These are phyloP conservation scores for Acer saccharum DNA, from an alignment of 345 rosid species.

Conservation along the genomic window DNA sequence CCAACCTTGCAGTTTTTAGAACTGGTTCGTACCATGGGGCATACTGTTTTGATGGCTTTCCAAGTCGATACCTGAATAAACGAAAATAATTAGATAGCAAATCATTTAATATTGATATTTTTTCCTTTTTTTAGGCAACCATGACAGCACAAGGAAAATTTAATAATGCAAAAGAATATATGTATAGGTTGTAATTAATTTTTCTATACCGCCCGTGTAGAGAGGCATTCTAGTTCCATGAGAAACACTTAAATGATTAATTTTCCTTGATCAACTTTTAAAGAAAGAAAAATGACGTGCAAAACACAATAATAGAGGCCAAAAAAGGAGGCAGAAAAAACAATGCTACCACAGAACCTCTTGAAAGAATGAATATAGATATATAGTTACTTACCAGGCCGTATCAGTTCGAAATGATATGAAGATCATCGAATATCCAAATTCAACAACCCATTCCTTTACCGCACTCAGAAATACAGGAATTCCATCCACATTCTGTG, in stretches of 20 bases:
- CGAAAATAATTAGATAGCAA: too few relatives aligned
- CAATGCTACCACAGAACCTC: slow-evolving; percentile 12
- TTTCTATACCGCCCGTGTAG: slow-evolving; percentile 40
- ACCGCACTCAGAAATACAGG: slow-evolving; percentile 63
- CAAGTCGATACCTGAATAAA: too few relatives aligned
- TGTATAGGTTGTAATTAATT: too few relatives aligned
- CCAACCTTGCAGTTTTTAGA: slow-evolving; percentile 65
- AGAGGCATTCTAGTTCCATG: slow-evolving; percentile 84
- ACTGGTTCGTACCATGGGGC: slow-evolving; percentile 63
- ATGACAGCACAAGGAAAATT: too few relatives aligned
- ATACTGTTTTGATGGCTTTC: too few relatives aligned
- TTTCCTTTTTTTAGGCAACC: slow-evolving; percentile 20
- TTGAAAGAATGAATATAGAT: not conserved
- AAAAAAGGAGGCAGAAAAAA: not conserved
- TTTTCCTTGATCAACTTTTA: not conserved
- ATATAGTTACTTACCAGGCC: slow-evolving; percentile 45
- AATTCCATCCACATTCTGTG: slow-evolving; percentile 40
- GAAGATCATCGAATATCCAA: slow-evolving; percentile 52
- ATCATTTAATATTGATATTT: too few relatives aligned
- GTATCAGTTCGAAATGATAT: slow-evolving; percentile 70
- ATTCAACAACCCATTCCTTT: slow-evolving; percentile 88
- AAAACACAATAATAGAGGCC: not conserved
- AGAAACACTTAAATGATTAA: not conserved
- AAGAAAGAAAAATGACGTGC: not conserved
- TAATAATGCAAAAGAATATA: too few relatives aligned